Base-by-base conservation (phyloP, 2,329 filamentous ascomycete species). In the Talaromyces sp. region DNA sequence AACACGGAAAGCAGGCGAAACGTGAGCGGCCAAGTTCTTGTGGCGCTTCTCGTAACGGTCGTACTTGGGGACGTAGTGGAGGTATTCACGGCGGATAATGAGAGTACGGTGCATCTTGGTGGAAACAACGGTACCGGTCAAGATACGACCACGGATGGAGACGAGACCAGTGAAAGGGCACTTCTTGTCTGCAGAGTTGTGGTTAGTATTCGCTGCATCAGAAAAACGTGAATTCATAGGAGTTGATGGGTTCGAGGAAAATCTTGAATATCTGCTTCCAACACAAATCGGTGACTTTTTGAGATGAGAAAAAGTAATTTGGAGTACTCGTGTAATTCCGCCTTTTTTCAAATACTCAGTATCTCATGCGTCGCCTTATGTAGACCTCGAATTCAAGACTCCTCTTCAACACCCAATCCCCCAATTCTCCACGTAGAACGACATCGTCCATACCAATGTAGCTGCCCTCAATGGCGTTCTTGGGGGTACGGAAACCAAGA, bases 21-120 rank as follows among this genome's bases (percentile, higher is more conserved):
- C 94, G 89, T 99, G 95, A 74, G 94, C 95, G 79, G 95, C 92
- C 73, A 99, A 88, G 90, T 99, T 99, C 91, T 97, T 97, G 92
- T 99, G 95, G 83, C 95, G 89, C 90, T 97, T 98, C 92, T 99
- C 96, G 85, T 99, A 99, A 90, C 95, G 92, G 82, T 91, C 88
- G 90, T 99, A 99, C 88, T 99, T 99, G 84, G 93, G 93, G 82
- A 99, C 91, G 86, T 92, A 99, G 88, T 99, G 95, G 70, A 99
- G 92, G 88, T 99, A 99, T 88, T 99, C 95, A 84, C 95, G 90
- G 83, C 95, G 95, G 88, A 99, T 96, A 85, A 99, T 90, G 82
- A 98, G 86, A 78, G 95, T 99, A 85, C 95, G 92, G 91, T 99
- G 95, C 95, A 99, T 99, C 92, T 99, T 99, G 85, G 95, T 99